Conservation (phyloP, 805 yeast species). For the Nakazawaea wickerhamii region DNA sequence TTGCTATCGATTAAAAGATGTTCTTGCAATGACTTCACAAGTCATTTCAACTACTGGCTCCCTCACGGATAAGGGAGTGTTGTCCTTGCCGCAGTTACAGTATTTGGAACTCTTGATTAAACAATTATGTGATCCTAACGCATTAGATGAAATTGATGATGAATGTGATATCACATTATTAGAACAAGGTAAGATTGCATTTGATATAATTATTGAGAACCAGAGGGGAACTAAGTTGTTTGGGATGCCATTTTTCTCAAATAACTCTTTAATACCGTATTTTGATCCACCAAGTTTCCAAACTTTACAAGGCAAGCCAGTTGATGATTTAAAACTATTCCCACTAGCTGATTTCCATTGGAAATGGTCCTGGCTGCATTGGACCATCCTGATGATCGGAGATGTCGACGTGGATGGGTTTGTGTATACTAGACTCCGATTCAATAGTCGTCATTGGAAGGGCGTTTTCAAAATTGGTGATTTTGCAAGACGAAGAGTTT, state of each 20-base stretch:
- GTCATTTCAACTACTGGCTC: neutral
- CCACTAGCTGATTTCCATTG: conserved; percentile 48
- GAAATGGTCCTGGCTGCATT: conserved; percentile 51
- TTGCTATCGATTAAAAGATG: neutral
- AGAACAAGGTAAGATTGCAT: conserved; percentile 11
- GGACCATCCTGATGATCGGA: conserved; percentile 48
- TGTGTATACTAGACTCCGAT: conserved; percentile 40
- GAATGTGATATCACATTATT: no score
- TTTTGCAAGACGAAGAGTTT: conserved; percentile 43
- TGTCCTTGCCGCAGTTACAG: conserved; percentile 25
- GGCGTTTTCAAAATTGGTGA: conserved; percentile 46
- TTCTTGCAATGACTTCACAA: no score
- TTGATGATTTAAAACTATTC: conserved; percentile 25
- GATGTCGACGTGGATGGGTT: conserved; percentile 59
- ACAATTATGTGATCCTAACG: conserved; percentile 15
- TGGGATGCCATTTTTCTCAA: conserved; percentile 46
- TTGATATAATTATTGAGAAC: conserved; percentile 45
- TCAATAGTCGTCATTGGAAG: conserved; percentile 41
- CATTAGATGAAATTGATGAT: neutral
- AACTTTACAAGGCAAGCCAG: conserved; percentile 34
- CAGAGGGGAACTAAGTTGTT: conserved; percentile 49
- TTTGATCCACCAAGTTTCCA: conserved; percentile 49
- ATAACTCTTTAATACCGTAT: conserved; percentile 39
- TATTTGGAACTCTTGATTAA: conserved; percentile 22
- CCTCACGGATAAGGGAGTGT: conserved; percentile 21